Conservation (phyloP, 2,329 filamentous ascomycete species). For the Paecilomyces sp. region DNA sequence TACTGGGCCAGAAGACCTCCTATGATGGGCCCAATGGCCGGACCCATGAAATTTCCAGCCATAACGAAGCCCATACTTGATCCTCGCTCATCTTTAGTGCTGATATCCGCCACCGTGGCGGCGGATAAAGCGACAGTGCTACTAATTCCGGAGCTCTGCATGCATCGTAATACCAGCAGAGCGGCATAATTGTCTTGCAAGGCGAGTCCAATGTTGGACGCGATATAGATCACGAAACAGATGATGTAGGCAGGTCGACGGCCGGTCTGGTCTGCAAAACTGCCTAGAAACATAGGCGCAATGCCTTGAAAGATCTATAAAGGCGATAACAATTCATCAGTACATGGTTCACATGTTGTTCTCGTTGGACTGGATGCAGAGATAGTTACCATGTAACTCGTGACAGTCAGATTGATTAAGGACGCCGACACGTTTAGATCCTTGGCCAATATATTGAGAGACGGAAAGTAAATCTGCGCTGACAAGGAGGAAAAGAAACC, state of each 20-base stretch:
- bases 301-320: conserved; percentile 44
- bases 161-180: conserved; percentile 30
- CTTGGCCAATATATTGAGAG: conserved; percentile 24
- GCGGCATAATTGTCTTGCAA: conserved; percentile 31
- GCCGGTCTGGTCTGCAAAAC: conserved; percentile 41
- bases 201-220: conserved; percentile 34
- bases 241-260: conserved; percentile 42
- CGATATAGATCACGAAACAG: conserved; percentile 37
- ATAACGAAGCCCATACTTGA: conserved; percentile 32
- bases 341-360: background rate
- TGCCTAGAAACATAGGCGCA: conserved; percentile 41
- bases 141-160: conserved; percentile 38
- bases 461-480: conserved; percentile 39
- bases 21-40: conserved; percentile 44
- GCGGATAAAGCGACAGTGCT: conserved; percentile 34
- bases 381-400: conserved; percentile 24
- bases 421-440: conserved; percentile 20
- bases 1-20: conserved; percentile 42
- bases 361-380: background rate
- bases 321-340: background rate
- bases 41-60: conserved; percentile 31
- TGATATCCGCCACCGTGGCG: conserved; percentile 35
- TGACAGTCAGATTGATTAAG: conserved; percentile 24
- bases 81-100: conserved; percentile 34
- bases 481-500: conserved; percentile 38